These are phyloP conservation scores for Angomonas deanei DNA, from an alignment of 208 protist species.

Conservation along the genomic window DNA sequence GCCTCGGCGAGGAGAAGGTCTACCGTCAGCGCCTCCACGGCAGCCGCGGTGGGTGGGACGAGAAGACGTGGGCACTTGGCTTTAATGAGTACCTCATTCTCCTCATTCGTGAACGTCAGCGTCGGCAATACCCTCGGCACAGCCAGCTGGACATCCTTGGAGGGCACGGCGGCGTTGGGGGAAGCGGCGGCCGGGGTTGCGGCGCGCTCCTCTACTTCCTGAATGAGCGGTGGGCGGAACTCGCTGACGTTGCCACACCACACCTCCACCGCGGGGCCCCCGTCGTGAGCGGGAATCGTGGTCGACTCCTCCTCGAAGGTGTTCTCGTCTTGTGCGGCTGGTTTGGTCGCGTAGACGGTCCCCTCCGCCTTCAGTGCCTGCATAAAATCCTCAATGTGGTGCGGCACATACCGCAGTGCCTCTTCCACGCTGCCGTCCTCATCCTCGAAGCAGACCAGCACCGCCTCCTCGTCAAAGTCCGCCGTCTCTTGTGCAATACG, in stretches of 20 bases:
- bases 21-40: conserved; percentile 62
- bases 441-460: conserved; percentile 67
- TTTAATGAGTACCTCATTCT: conserved; percentile 38
- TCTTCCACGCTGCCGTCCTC: conserved; percentile 57
- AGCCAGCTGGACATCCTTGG: conserved; percentile 21
- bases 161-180: not conserved
- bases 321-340: conserved; percentile 5
- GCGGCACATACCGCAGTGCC: conserved; percentile 59
- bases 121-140: conserved; percentile 37
- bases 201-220: conserved; percentile 22
- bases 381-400: conserved; percentile 48
- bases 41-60: conserved; percentile 33
- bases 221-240: conserved; percentile 62
- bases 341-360: conserved; percentile 5
- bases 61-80: conserved; percentile 43
- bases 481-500: conserved; percentile 36
- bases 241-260: conserved; percentile 78
- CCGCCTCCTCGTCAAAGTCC: conserved; percentile 69
- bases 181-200: not conserved
- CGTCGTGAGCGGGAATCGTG: conserved; percentile 17
- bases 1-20: conserved; percentile 82
- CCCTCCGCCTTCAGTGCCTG: conserved; percentile 29
- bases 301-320: conserved; percentile 51
- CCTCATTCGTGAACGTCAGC: conserved; percentile 45
- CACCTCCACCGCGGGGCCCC: conserved; percentile 30